Evolutionary conservation across 129 eudicot species (phyloP), one percentile per base, ranked within the genome.

Genomic region (Flaveria robusta): DNA sequence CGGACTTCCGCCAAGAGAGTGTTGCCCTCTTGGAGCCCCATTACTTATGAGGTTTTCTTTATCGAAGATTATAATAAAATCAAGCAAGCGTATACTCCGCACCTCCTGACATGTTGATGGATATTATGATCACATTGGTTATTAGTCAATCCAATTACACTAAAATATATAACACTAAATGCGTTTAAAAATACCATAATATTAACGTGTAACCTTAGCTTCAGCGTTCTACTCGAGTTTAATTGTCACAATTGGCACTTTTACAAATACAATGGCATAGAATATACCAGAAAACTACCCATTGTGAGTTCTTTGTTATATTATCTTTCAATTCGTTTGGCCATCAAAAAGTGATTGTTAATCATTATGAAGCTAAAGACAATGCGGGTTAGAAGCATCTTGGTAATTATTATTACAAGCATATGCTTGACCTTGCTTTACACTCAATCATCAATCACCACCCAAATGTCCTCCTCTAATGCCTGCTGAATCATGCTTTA

Each of bases 361-460:
- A 72, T 72, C 78, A 79, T 79, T 79, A 49, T 34, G 43, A 39
- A 72, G 74, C 78, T 71, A 79, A 79, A 51, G 74, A 73, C 66
- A 72, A 51, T 85, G 76, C 81, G 85, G 79, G 45, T 37, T 37
- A 72, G 68, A 72, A 81, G 54, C 59, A 79, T 76, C 85, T 78
- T 49, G 18, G 46, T 72, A 72, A 52, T 41, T 64, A 72, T 63
- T 60, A 50, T 58, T 64, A 15, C 19, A 78, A 56, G 54, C 80
- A 70, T 75, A 79, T 45, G 65, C 88, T 82, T 85, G 89, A 82
- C 89, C 81, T 73, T 73, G 18, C 71, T 72, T 73, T 19, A 37
- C 42, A 76, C 54, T 58, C 75, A 66, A 68, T 65, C 65, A 67
- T 37, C 56, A 72, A 58, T 83, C 83, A 83, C 81, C 90, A 80